Percentiles rank a stretch among this genome's conserved stretches.
phyloP scores from a whole-genome alignment of 805 yeast species.

The Naumovozyma castellii region DNA sequence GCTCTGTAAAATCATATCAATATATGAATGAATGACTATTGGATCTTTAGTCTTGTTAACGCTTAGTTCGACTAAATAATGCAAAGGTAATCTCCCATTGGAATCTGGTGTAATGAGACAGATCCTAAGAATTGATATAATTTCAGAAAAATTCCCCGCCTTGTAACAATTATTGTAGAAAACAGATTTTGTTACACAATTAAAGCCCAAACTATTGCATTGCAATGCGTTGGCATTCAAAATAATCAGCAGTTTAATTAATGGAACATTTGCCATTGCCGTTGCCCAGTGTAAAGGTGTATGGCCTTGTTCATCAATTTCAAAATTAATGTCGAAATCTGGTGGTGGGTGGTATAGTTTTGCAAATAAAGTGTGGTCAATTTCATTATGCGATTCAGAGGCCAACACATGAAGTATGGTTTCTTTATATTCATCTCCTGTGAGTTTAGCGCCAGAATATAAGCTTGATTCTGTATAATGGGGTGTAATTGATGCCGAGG shows the following conservation, averaged over 20 bases:
- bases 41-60: constrained; percentile 40
- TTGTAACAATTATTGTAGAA: constrained; percentile 68
- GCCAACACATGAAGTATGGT: constrained; percentile 26
- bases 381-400: constrained; percentile 24
- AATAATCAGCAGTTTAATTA: constrained; percentile 45
- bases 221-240: constrained; percentile 53
- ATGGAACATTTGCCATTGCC: constrained; percentile 58
- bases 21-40: constrained; percentile 45
- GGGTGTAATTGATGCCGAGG: constrained; percentile 13
- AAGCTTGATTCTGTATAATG: background rate
- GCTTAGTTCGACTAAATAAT: constrained; percentile 51
- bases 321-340: constrained; percentile 53
- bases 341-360: constrained; percentile 48
- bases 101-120: constrained; percentile 65
- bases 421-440: constrained; percentile 23
- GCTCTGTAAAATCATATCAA: constrained; percentile 39
- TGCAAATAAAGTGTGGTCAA: constrained; percentile 23
- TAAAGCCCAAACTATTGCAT: constrained; percentile 50
- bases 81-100: constrained; percentile 64
- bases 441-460: background rate
- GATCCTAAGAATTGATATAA: constrained; percentile 51
- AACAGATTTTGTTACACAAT: constrained; percentile 58
- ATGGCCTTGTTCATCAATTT: constrained; percentile 73
- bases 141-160: constrained; percentile 46
- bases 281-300: constrained; percentile 82